phyloP scores from a whole-genome alignment of 2,329 filamentous ascomycete species.

The Zymoseptoria ardabiliae region DNA sequence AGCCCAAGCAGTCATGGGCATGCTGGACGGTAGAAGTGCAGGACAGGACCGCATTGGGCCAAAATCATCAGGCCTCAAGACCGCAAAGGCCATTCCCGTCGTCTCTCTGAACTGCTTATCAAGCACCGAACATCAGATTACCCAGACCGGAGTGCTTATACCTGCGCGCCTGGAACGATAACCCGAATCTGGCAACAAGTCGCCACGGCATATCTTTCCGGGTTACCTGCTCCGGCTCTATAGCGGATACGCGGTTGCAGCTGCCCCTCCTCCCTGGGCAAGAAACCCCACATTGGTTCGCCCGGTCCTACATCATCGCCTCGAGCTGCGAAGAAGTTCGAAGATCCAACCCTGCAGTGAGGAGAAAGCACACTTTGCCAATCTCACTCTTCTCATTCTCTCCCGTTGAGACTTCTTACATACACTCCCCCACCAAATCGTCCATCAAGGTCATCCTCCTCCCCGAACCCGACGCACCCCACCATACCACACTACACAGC shows the following conservation, averaged over 20 bases:
- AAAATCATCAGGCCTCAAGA: not conserved
- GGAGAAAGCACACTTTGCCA: not conserved
- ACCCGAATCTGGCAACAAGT: constrained; percentile 1
- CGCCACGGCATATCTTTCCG: constrained; percentile 2
- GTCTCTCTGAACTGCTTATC: not conserved
- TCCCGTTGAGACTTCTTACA: not conserved
- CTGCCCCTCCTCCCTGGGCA: constrained; percentile 1
- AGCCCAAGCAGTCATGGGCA: not conserved
- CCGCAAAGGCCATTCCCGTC: not conserved
- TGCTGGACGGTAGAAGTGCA: not conserved
- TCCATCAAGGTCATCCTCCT: constrained; percentile 9
- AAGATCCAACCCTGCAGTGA: not conserved
- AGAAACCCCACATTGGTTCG: not conserved
- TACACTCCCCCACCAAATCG: not conserved
- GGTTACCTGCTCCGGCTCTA: not conserved
- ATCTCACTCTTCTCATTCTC: not conserved
- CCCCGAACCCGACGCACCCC: not conserved
- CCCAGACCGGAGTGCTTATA: not conserved
- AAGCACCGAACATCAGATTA: not conserved
- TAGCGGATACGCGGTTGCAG: constrained; percentile 2
- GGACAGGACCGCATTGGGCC: not conserved
- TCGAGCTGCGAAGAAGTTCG: not conserved
- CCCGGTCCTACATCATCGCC: not conserved
- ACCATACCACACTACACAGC: not conserved
- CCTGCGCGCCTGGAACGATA: not conserved